Evolutionary conservation across 495 filamentous ascomycete species (phyloP), one percentile per base, ranked within the genome.

Genomic region (Hyphodiscus hymeniophilus): DNA sequence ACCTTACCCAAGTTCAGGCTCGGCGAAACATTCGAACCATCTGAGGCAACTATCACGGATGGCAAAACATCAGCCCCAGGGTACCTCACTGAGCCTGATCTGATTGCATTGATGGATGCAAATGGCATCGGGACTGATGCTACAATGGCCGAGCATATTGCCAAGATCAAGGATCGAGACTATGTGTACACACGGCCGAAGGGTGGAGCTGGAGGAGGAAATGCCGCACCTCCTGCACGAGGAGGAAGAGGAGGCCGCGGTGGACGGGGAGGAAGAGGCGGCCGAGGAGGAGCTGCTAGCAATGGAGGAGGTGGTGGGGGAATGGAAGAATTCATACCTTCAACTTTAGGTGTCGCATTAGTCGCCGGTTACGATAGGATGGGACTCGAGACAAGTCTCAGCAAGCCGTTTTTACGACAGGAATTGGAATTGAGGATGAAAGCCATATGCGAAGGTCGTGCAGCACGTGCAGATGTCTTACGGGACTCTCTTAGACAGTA

Each of bases 41-140:
- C 82, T 1, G 90, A 97, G 63, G 92, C 91, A 5, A 80, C 82
- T 44, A 85, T 97, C 54, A 82, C 75, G 12, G 89, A 95, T 49
- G 91, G 92, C 13, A 84, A 91, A 63, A 98, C 92, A 0, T 72
- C 72, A 0, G 68, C 90, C 7, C 92, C 94, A 0, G 79, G 75
- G 11, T 95, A 94, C 58, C 66, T 98, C 26, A 98, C 92, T 1
- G 92, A 98, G 61, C 89, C 92, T 2, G 92, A 97, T 61, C 71
- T 98, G n/a, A 95, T 98, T 64, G 87, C 83, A 3, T 74, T 98
- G 18, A 98, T 98, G 92, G 94, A 98, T 66, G 91, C 87, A 13
- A 97, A 98, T 62, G 92, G 92, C 10, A 98, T 98, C 56, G 92
- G 92, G 13, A 98, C 92, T 3, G 92, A 98, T 66, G 92, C 92